Evolutionary conservation across 192 early-diverging fungal species (phyloP).

Genomic region (Backusella tarrabulga): DNA sequence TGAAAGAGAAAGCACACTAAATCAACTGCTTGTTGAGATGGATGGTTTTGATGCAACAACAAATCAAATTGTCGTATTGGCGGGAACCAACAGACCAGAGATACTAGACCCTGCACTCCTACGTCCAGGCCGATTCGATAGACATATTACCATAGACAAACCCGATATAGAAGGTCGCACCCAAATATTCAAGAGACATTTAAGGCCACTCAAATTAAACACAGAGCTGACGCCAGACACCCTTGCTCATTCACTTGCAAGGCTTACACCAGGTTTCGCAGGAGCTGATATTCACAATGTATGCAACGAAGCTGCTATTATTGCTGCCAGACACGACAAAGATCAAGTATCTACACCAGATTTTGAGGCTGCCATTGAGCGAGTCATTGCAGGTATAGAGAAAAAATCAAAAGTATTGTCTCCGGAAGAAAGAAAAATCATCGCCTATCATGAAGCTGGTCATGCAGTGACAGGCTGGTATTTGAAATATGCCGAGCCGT

Average conservation of each 20-base stretch:
- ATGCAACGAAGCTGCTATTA: constrained; percentile 98
- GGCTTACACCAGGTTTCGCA: constrained; percentile 95
- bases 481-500: constrained; percentile 91
- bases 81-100: constrained; percentile 98
- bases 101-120: constrained; percentile 94
- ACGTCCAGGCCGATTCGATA: constrained; percentile 97
- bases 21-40: constrained; percentile 88
- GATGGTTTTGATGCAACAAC: constrained; percentile 51
- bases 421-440: constrained; percentile 97
- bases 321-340: constrained; percentile 83
- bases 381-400: constrained; percentile 96
- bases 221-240: constrained; percentile 71
- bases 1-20: constrained; percentile 95
- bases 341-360: constrained; percentile 78
- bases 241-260: constrained; percentile 83
- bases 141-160: constrained; percentile 94
- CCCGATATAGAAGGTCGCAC: constrained; percentile 96
- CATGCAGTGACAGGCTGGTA: constrained; percentile 90
- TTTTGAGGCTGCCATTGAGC: constrained; percentile 97
- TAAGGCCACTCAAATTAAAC: constrained; percentile 89
- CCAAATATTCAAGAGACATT: constrained; percentile 94
- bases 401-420: constrained; percentile 96
- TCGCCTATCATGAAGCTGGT: constrained; percentile 71
- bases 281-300: constrained; percentile 98
- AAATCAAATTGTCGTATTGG: constrained; percentile 92